Evolutionary conservation across 805 yeast genomes (phyloP).

Genomic region (Komagataella pseudopastoris): DNA sequence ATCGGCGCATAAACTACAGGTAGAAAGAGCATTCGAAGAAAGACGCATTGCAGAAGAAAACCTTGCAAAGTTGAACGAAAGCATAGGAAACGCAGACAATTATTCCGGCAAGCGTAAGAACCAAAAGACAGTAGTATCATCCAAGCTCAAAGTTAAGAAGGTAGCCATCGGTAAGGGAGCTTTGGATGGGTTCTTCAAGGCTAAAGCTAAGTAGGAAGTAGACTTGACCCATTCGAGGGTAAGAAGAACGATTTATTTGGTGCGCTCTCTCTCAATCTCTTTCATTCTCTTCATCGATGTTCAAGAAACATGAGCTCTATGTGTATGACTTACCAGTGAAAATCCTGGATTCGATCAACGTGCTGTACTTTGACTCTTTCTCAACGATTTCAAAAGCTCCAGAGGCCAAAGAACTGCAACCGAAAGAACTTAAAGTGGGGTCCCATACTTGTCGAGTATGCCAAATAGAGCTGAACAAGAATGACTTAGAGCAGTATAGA

Average conservation of each 20-base stretch:
- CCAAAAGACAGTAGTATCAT: constrained; percentile 11
- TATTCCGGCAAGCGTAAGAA: constrained; percentile 9
- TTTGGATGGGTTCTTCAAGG: constrained; percentile 50
- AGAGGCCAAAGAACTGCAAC: constrained; percentile 6
- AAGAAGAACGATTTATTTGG: background rate
- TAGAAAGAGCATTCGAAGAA: constrained; percentile 9
- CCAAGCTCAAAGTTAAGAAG: constrained; percentile 20
- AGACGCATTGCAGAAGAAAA: constrained; percentile 16
- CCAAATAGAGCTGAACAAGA: background rate
- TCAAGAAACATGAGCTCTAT: constrained; percentile 23
- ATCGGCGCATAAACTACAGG: constrained; percentile 8
- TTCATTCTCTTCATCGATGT: background rate
- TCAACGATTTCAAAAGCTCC: constrained; percentile 21
- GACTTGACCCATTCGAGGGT: background rate
- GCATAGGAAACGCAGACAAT: constrained; percentile 9
- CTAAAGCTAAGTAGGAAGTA: background rate
- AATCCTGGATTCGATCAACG: constrained; percentile 30
- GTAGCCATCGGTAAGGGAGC: constrained; percentile 55
- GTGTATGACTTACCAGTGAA: constrained; percentile 29
- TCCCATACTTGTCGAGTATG: background rate
- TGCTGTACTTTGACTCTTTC: constrained; percentile 41
- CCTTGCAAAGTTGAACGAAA: constrained; percentile 16
- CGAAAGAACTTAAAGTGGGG: constrained; percentile 6
- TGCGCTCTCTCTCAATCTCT: background rate
- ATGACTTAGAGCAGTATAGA: constrained; percentile 9